These are phyloP conservation scores for Lithohypha guttulata DNA, from an alignment of 2,329 filamentous ascomycete species.

Conservation along the genomic window DNA sequence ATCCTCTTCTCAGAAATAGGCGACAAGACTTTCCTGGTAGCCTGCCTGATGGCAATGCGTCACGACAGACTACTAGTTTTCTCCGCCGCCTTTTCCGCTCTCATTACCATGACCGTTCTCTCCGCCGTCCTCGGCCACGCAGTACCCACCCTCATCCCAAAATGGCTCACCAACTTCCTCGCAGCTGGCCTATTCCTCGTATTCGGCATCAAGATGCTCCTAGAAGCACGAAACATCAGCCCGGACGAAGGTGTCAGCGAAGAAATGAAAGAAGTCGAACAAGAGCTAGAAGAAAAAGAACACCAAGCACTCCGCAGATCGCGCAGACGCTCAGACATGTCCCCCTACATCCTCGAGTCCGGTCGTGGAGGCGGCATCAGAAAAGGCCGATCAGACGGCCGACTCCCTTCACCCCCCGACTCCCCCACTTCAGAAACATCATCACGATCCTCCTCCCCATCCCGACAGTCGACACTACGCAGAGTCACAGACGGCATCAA, in stretches of 20 bases:
- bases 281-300: slow-evolving; percentile 89
- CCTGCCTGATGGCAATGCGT: slow-evolving; percentile 98
- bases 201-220: slow-evolving; percentile 74
- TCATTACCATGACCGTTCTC: slow-evolving; percentile 88
- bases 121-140: slow-evolving; percentile 88
- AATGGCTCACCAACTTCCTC: slow-evolving; percentile 78
- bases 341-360: slow-evolving; percentile 69
- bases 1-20: slow-evolving; percentile 94
- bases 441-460: slow-evolving; percentile 48
- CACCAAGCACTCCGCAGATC: slow-evolving; percentile 45
- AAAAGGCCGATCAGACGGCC: slow-evolving; percentile 58
- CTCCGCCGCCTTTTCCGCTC: slow-evolving; percentile 80
- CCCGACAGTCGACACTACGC: slow-evolving; percentile 35
- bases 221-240: slow-evolving; percentile 80
- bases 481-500: slow-evolving; percentile 53
- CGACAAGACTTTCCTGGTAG: slow-evolving; percentile 97
- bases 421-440: slow-evolving; percentile 65
- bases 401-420: slow-evolving; percentile 68
- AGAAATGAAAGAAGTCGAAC: slow-evolving; percentile 95
- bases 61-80: slow-evolving; percentile 90
- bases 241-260: slow-evolving; percentile 84
- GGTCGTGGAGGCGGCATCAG: slow-evolving; percentile 54
- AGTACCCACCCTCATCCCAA: slow-evolving; percentile 79
- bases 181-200: slow-evolving; percentile 78
- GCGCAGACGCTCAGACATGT: slow-evolving; percentile 52